Conservation (phyloP, 2,329 filamentous ascomycete genomes). For the Paecilomyces sp. region DNA sequence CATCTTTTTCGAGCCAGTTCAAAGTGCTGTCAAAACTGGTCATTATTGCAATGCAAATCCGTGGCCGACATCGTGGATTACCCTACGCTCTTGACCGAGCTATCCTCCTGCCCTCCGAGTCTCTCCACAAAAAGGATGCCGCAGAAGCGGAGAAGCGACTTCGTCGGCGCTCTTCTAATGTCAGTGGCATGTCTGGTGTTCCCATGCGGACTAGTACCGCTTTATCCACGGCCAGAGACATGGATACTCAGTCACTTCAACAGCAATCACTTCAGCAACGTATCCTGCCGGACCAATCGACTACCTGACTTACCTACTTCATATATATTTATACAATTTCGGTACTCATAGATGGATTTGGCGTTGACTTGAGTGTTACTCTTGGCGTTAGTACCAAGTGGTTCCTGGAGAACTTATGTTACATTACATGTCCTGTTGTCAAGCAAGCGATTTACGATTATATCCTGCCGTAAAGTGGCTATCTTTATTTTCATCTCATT, state of each 20-base stretch:
- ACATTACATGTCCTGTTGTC: neutral
- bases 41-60: constrained; percentile 60
- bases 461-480: neutral
- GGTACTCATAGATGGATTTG: neutral
- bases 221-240: neutral
- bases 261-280: neutral
- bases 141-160: constrained; percentile 43
- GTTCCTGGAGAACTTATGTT: neutral
- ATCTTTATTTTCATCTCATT: neutral
- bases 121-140: constrained; percentile 54
- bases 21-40: constrained; percentile 60
- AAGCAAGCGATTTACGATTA: neutral
- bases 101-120: constrained; percentile 60
- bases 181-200: constrained; percentile 18
- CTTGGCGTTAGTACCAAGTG: neutral
- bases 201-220: constrained; percentile 1
- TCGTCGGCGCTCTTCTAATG: constrained; percentile 29
- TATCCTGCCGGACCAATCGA: neutral
- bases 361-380: neutral
- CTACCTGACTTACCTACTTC: neutral
- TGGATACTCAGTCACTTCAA: neutral
- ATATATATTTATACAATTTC: neutral
- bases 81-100: constrained; percentile 64
- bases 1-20: constrained; percentile 79
- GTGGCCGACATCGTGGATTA: constrained; percentile 57